Conservation (phyloP, 1,284 basidiomycete genomes). For the Uromyces viciae-fabae region DNA sequence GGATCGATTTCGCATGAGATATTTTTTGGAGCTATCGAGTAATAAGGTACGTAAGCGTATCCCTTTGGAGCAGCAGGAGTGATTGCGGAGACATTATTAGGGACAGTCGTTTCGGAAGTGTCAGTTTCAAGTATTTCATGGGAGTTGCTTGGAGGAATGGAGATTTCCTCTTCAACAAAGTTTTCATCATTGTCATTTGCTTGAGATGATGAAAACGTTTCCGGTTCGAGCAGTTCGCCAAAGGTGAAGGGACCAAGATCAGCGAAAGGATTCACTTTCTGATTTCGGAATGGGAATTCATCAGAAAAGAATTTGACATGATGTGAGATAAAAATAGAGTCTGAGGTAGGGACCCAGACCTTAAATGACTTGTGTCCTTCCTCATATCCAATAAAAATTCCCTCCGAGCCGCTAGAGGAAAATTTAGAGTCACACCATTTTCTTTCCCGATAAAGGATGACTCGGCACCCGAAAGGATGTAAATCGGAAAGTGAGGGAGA, state of each 20-base stretch:
- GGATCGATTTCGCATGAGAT: neutral
- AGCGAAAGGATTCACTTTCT: neutral
- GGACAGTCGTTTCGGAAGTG: neutral
- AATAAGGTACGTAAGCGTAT: neutral
- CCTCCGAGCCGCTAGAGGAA: neutral
- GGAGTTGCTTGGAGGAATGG: too few relatives aligned
- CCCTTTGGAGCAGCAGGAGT: neutral
- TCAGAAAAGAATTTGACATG: neutral
- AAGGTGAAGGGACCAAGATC: neutral
- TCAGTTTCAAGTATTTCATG: neutral
- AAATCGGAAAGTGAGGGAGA: neutral
- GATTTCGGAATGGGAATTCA: neutral
- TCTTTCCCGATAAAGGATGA: neutral
- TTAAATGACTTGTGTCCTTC: neutral
- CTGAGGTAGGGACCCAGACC: neutral
- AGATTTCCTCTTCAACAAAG: neutral
- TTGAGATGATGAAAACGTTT: neutral
- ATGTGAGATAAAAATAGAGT: neutral
- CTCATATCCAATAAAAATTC: neutral
- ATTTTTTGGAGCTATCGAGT: neutral
- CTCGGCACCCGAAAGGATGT: neutral
- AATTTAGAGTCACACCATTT: neutral
- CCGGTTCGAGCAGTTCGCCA: too few relatives aligned
- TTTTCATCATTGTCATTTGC: neutral
- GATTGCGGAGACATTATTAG: neutral